phyloP scores from a whole-genome alignment of 345 rosid species.

The Moricandia arvensis region DNA sequence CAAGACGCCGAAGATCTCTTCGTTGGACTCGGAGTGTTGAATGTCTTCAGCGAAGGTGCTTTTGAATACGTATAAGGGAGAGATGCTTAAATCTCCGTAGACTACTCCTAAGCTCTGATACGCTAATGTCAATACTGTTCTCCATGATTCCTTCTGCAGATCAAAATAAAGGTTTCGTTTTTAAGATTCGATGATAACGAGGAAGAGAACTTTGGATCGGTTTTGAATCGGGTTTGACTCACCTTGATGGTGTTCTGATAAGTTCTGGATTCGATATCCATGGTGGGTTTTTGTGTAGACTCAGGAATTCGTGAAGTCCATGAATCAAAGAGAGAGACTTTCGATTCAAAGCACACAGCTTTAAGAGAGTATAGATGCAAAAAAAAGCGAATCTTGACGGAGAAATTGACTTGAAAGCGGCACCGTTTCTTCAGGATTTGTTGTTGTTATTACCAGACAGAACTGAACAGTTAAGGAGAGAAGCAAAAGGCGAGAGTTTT shows the following conservation, averaged over 20 bases:
- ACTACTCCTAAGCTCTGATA: constrained; percentile 89
- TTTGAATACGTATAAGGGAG: constrained; percentile 81
- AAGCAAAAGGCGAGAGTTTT: not conserved
- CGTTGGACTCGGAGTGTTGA: constrained; percentile 68
- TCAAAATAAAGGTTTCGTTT: not conserved
- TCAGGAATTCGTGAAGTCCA: constrained; percentile 38
- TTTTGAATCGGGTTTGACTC: constrained; percentile 19
- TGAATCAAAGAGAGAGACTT: constrained; percentile 10
- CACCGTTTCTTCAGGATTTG: not conserved
- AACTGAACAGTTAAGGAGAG: constrained; percentile 27
- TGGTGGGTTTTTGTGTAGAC: constrained; percentile 17
- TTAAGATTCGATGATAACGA: constrained; percentile 18
- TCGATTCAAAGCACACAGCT: not conserved
- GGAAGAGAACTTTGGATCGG: constrained; percentile 1
- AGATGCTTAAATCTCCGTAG: constrained; percentile 90
- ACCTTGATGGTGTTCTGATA: constrained; percentile 54
- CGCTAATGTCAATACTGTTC: constrained; percentile 73
- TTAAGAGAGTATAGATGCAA: not conserved
- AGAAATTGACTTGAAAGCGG: not conserved
- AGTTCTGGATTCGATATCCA: constrained; percentile 67
- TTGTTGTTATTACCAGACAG: constrained; percentile 4
- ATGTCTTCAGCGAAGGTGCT: constrained; percentile 81
- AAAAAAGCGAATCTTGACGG: not conserved
- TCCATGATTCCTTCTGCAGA: constrained; percentile 81
- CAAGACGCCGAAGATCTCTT: constrained; percentile 86